Evolutionary conservation across 208 protist species (phyloP).

Genomic region (Phytomonas sp.): DNA sequence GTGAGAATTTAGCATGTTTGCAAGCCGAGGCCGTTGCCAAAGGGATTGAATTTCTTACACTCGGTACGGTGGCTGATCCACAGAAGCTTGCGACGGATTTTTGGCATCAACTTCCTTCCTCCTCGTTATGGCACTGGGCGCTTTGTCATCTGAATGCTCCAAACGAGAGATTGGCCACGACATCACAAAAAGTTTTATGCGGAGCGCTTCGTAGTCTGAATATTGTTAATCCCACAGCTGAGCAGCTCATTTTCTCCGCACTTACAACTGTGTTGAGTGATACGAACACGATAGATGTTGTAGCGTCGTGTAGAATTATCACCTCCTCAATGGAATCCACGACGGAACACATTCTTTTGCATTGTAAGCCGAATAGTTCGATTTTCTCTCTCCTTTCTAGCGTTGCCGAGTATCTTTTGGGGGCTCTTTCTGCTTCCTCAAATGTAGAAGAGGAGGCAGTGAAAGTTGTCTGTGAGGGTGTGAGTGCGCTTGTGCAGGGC

Average conservation of each 20-base stretch:
- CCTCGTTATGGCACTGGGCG: slow-evolving; percentile 35
- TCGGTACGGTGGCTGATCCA: slow-evolving; percentile 35
- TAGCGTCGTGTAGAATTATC: slow-evolving; percentile 32
- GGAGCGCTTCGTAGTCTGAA: slow-evolving; percentile 48
- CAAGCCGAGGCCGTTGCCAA: slow-evolving; percentile 22
- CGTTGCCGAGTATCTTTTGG: slow-evolving; percentile 28
- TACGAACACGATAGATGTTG: slow-evolving; percentile 9
- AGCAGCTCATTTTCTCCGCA: slow-evolving; percentile 33
- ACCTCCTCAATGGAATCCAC: slow-evolving; percentile 44
- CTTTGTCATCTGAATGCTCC: slow-evolving; percentile 16
- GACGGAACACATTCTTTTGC: slow-evolving; percentile 41
- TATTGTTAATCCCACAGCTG: slow-evolving; percentile 24
- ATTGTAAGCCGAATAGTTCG: slow-evolving; percentile 18
- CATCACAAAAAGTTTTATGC: slow-evolving; percentile 26
- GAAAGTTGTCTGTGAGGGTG: slow-evolving; percentile 50
- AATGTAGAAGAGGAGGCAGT: slow-evolving; percentile 13
- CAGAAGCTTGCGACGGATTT: slow-evolving; percentile 48
- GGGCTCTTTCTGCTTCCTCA: slow-evolving; percentile 7
- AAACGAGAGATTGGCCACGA: slow-evolving; percentile 4
- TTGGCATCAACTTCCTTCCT: slow-evolving; percentile 36
- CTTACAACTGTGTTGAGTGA: slow-evolving; percentile 18
- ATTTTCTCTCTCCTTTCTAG: slow-evolving; percentile 44
- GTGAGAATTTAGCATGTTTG: slow-evolving; percentile 16
- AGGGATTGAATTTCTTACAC: slow-evolving; percentile 25
- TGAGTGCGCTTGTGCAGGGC: slow-evolving; percentile 61